Percentiles rank a stretch among this genome's conserved stretches.
Evolutionary conservation across 2,329 filamentous ascomycete genomes (phyloP).

Genomic region (Mariannaea elegans): DNA sequence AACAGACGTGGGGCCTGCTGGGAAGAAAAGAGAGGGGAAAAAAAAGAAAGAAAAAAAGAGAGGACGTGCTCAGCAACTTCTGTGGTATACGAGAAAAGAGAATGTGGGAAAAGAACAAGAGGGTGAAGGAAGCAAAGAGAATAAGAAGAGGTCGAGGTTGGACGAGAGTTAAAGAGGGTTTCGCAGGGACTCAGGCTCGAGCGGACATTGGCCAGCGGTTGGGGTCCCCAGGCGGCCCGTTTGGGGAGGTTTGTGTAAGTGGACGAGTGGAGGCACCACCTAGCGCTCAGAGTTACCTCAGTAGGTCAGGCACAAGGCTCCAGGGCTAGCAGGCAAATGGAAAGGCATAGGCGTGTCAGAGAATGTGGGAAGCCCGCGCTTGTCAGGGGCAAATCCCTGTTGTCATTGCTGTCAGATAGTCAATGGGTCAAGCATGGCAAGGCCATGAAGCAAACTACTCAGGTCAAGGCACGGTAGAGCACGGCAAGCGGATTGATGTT

Average conservation of each 20-base stretch:
- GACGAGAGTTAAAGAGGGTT: constrained; percentile 4
- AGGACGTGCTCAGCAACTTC: constrained; percentile 48
- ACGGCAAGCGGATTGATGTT: background rate
- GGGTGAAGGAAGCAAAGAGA: constrained; percentile 23
- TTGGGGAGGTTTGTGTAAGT: background rate
- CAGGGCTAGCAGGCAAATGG: too few species aligned
- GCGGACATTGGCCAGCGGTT: background rate
- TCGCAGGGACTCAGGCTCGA: background rate
- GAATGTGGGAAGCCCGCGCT: too few species aligned
- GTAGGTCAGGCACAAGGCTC: too few species aligned
- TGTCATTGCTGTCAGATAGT: background rate
- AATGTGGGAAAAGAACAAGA: constrained; percentile 33
- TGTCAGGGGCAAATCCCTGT: background rate
- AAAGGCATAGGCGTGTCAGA: too few species aligned
- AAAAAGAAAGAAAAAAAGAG: constrained; percentile 45
- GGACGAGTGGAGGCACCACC: background rate
- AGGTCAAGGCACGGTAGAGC: constrained; percentile 2
- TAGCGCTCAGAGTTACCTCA: too few species aligned
- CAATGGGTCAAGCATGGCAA: constrained; percentile 7
- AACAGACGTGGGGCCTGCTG: constrained; percentile 37
- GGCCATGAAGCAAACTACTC: background rate
- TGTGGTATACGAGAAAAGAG: constrained; percentile 32
- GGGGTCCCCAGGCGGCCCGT: background rate
- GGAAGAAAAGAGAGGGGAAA: constrained; percentile 36
- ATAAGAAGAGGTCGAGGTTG: constrained; percentile 8